Percentiles rank a stretch among this genome's conserved stretches.
Evolutionary conservation across 2,329 filamentous ascomycete genomes (phyloP).

Genomic region (Harringtonia aguacate): DNA sequence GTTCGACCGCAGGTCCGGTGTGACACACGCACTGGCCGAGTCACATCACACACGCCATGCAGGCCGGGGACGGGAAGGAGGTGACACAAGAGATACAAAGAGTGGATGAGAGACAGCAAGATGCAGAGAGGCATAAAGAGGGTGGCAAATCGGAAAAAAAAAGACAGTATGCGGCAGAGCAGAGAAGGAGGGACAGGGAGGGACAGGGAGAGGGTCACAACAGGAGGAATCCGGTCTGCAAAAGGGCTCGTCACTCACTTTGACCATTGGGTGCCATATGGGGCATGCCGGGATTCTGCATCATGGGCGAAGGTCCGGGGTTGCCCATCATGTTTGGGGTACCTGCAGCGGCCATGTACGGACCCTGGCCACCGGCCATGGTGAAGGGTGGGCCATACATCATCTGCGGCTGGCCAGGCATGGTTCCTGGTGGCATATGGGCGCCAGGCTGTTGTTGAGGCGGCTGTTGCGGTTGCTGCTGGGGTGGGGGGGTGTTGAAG

Average conservation of each 20-base stretch:
- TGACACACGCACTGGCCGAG: background rate
- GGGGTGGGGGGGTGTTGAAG: constrained; percentile 33
- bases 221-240: too few species aligned
- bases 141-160: background rate
- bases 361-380: constrained; percentile 37
- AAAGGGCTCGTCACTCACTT: constrained; percentile 36
- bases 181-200: constrained; percentile 4
- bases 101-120: background rate
- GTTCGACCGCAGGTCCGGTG: background rate
- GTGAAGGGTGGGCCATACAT: constrained; percentile 50
- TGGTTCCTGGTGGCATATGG: constrained; percentile 33
- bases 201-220: too few species aligned
- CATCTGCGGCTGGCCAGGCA: constrained; percentile 34
- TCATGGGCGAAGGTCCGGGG: constrained; percentile 46
- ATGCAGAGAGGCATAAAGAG: background rate
- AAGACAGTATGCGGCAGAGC: constrained; percentile 1
- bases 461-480: constrained; percentile 5
- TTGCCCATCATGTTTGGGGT: constrained; percentile 46
- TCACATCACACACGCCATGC: background rate
- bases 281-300: constrained; percentile 50
- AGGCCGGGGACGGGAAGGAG: constrained; percentile 2
- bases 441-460: constrained; percentile 13
- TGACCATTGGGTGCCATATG: constrained; percentile 50
- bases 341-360: constrained; percentile 28
- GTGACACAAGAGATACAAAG: constrained; percentile 5